phyloP scores from a whole-genome alignment of 352 stramenopile genomes.

The Globisporangium spiculum region DNA sequence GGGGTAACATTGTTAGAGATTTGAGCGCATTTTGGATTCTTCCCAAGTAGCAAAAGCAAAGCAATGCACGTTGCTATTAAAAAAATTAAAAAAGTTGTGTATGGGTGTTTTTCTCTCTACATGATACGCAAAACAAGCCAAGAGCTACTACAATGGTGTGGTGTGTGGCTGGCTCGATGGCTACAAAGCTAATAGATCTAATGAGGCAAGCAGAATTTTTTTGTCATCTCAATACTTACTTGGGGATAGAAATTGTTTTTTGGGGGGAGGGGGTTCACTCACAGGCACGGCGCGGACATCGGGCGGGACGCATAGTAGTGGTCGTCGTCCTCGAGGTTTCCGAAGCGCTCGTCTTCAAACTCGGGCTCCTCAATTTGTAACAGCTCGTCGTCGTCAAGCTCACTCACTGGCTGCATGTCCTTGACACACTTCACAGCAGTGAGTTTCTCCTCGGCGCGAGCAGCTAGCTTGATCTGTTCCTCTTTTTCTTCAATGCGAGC shows the following conservation, averaged over 20 bases:
- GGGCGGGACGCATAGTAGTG: constrained; percentile 20
- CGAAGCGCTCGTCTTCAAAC: constrained; percentile 15
- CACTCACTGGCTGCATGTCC: background rate
- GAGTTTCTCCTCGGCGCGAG: background rate
- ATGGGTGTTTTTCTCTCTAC: background rate
- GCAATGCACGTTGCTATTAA: background rate
- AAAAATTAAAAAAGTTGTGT: constrained; percentile 3
- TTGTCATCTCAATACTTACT: constrained; percentile 13
- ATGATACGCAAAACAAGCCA: background rate
- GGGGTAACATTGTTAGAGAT: constrained; percentile 4
- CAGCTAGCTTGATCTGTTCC: background rate
- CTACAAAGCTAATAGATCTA: background rate
- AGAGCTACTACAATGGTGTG: background rate
- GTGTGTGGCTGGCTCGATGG: background rate
- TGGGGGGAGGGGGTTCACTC: background rate
- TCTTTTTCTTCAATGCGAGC: background rate
- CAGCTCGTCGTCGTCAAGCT: constrained; percentile 7
- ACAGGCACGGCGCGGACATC: constrained; percentile 19
- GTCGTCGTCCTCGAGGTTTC: constrained; percentile 18
- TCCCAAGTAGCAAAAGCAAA: background rate
- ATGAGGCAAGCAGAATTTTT: background rate
- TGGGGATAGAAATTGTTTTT: background rate
- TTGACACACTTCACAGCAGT: background rate
- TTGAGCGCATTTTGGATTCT: background rate
- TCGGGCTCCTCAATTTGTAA: constrained; percentile 9